Evolutionary conservation across 129 eudicot species (phyloP), one percentile per base, ranked within the genome.

Genomic region (Mikania micrantha): DNA sequence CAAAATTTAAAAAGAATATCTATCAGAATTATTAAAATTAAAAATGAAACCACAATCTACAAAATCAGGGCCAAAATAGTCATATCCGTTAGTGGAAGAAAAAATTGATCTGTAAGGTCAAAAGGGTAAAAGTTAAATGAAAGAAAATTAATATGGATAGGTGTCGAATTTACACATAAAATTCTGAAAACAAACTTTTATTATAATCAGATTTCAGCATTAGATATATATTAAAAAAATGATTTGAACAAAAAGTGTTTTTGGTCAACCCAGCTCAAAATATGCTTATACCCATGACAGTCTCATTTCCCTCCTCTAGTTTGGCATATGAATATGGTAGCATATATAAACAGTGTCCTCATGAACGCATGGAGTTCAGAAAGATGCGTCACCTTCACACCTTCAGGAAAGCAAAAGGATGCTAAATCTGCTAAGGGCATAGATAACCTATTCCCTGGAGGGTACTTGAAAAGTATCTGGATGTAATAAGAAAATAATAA

Each of bases 351-450:
- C 32, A 13, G 17, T 6, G 9, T 66, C 57, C 62, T 47, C 36
- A 52, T 32, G 28, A 50, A 61, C 12, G 42, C 12, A 50, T 35
- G 31, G 60, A 59, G 29, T 65, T 67, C 2, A 24, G 63, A 16
- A 38, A n/a, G n/a, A 61, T 28, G 61, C 39, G 52, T 79, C 81
- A 92, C 98, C 98, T 92, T 82, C 61, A 92, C 91, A 79, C 96
- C 95, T 64, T 79, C 85, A 29, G 98, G 98, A 79, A 88, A 92
- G 80, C 96, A 85, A 73, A 92, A 92, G 38, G 91, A 89, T 53
- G 91, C 88, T 77, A 92, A 77, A 82, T 92, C 98, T 67, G 74
- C 79, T 64, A 63, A 71, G 44, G 77, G 91, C 88, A 92, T 78
- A 66, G 85, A 70, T 69, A 92, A 56, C 71, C 64, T 88, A 81